A percentile compares a stretch with the other conserved stretches of the same genome.
Conservation (phyloP, 345 rosid species). For the Pelargonium nanum region DNA sequence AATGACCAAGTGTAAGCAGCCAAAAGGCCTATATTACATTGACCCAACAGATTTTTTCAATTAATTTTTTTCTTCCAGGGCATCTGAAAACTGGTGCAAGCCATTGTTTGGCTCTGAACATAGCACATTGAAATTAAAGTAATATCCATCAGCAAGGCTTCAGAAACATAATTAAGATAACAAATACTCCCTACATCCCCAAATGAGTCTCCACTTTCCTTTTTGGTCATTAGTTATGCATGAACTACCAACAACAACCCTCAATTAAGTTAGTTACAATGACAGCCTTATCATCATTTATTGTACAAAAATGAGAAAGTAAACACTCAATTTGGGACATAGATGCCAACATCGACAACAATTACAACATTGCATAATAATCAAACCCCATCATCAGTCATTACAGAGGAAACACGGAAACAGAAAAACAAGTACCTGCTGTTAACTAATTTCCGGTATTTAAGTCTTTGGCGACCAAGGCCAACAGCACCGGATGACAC, state of each 20-base stretch:
- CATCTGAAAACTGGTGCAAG: too few species aligned
- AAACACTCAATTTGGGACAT: too few species aligned
- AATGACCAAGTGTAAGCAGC: background rate
- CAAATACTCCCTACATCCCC: too few species aligned
- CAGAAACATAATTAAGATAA: background rate
- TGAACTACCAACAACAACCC: too few species aligned
- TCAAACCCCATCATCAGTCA: background rate
- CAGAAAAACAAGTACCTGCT: slow-evolving; percentile 57
- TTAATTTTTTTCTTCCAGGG: too few species aligned
- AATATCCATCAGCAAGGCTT: background rate
- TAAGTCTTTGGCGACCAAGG: slow-evolving; percentile 93
- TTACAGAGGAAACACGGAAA: background rate
- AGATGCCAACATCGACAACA: background rate
- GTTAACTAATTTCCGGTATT: slow-evolving; percentile 68
- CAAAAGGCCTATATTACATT: background rate
- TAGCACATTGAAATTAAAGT: too few species aligned
- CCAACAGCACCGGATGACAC: slow-evolving; percentile 98
- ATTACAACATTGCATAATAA: background rate
- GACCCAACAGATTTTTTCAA: background rate
- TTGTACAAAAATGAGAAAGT: too few species aligned
- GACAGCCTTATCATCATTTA: too few species aligned
- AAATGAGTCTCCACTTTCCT: too few species aligned
- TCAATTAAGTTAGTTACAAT: too few species aligned
- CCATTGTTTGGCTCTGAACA: too few species aligned
- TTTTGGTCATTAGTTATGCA: too few species aligned